Conservation (phyloP, 2,329 filamentous ascomycete genomes). For the Xylariaceae sp. region DNA sequence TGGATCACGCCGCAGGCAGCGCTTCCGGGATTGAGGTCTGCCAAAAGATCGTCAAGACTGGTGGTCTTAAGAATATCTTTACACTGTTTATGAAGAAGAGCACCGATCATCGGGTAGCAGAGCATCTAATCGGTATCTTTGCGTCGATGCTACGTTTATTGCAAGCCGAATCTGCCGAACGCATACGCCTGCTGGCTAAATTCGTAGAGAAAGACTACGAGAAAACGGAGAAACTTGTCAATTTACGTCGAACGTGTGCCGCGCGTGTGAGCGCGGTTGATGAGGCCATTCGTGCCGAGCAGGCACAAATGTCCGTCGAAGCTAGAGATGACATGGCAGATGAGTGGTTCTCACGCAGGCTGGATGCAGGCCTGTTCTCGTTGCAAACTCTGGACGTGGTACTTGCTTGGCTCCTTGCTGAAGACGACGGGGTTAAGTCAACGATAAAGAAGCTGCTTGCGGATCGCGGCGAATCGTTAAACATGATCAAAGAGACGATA, state of each 20-base stretch:
- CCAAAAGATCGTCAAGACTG: conserved; percentile 72
- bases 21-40: conserved; percentile 59
- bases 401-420: conserved; percentile 85
- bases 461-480: conserved; percentile 63
- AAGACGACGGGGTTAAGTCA: conserved; percentile 70
- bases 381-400: conserved; percentile 81
- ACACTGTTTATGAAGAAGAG: conserved; percentile 81
- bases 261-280: conserved; percentile 60
- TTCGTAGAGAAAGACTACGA: conserved; percentile 94
- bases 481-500: conserved; percentile 61
- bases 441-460: conserved; percentile 62
- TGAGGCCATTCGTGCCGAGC: conserved; percentile 55
- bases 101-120: conserved; percentile 61
- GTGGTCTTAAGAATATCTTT: conserved; percentile 80
- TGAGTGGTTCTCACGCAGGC: conserved; percentile 68
- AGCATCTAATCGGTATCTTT: conserved; percentile 83
- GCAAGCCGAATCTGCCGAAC: conserved; percentile 69
- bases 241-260: conserved; percentile 67
- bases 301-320: conserved; percentile 49
- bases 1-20: conserved; percentile 74
- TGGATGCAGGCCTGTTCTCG: conserved; percentile 81
- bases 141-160: conserved; percentile 74
- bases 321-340: conserved; percentile 59
- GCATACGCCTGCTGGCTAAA: conserved; percentile 84
- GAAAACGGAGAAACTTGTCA: conserved; percentile 70